These are phyloP conservation scores for Achaetomium macrosporum DNA, from an alignment of 2,329 filamentous ascomycete genomes.

Conservation along the genomic window DNA sequence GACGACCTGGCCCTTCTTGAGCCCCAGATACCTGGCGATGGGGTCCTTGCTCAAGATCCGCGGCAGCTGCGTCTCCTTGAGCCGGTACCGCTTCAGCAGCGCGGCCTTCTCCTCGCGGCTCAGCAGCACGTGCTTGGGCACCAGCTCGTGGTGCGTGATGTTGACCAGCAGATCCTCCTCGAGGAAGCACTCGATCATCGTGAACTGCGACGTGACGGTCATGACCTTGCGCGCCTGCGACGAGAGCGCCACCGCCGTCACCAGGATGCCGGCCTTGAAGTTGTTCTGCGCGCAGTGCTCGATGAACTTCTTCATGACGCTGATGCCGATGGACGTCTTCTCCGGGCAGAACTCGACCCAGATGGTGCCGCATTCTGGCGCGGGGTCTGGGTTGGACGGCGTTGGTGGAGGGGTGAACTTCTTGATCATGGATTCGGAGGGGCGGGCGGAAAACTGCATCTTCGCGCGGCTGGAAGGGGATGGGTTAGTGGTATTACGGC, in stretches of 20 bases:
- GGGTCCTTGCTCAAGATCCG: constrained; percentile 88
- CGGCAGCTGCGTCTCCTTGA: constrained; percentile 97
- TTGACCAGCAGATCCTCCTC: constrained; percentile 96
- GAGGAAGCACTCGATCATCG: constrained; percentile 87
- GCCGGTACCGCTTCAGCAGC: constrained; percentile 78
- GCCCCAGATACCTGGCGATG: constrained; percentile 83
- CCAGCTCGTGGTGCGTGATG: constrained; percentile 95
- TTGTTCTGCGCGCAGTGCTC: constrained; percentile 72
- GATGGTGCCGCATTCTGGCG: constrained; percentile 74
- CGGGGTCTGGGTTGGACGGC: constrained; percentile 61
- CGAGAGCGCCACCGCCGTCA: constrained; percentile 76
- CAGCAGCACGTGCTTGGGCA: constrained; percentile 86
- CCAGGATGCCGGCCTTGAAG: constrained; percentile 86
- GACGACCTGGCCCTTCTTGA: constrained; percentile 89
- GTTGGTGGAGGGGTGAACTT: constrained; percentile 74
- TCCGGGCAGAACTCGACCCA: constrained; percentile 82
- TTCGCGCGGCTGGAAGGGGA: constrained; percentile 59
- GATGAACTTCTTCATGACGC: constrained; percentile 86
- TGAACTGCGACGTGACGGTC: constrained; percentile 66
- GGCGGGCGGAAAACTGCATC: constrained; percentile 84
- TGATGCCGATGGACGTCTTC: constrained; percentile 74
- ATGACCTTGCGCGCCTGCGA: constrained; percentile 84
- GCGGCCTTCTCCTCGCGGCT: constrained; percentile 84
- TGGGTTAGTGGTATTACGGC: neutral
- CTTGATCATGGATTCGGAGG: constrained; percentile 74